Conservation (phyloP, 169 alveolate genomes). For the Hepatocystis sp. region DNA sequence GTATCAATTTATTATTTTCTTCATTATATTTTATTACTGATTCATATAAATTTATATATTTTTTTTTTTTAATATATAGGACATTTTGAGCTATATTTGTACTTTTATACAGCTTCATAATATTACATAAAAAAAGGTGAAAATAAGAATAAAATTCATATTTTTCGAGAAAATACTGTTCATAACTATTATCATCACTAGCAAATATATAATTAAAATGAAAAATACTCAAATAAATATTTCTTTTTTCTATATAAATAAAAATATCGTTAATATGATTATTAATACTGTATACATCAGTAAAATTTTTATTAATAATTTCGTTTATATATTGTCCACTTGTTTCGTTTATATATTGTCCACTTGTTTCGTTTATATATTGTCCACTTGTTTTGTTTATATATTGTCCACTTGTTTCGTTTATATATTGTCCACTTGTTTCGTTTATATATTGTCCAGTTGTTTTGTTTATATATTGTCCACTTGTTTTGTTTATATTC, state of each 20-base stretch:
- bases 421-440: too few relatives aligned
- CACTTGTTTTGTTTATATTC: too few relatives aligned
- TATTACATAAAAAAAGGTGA: conserved; percentile 2
- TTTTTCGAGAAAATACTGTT: conserved; percentile 4
- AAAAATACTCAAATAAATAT: conserved; percentile 47
- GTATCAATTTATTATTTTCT: conserved; percentile 20
- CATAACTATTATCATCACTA: conserved; percentile 13
- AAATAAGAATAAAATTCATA: conserved; percentile 33
- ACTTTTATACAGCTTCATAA: conserved; percentile 3
- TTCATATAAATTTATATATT: conserved; percentile 29
- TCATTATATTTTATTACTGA: conserved; percentile 18
- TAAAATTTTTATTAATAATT: background rate
- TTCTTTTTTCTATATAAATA: conserved; percentile 57
- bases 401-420: too few relatives aligned
- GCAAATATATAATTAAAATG: conserved; percentile 42
- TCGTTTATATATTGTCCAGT: too few relatives aligned
- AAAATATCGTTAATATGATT: conserved; percentile 45
- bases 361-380: too few relatives aligned
- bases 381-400: too few relatives aligned
- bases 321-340: background rate
- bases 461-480: too few relatives aligned
- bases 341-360: too few relatives aligned
- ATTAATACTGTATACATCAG: conserved; percentile 21
- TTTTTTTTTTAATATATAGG: conserved; percentile 34
- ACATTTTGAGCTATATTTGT: background rate